Evolutionary conservation across 2,329 filamentous ascomycete species (phyloP).

Genomic region (Rhexocercosporidium sp.): DNA sequence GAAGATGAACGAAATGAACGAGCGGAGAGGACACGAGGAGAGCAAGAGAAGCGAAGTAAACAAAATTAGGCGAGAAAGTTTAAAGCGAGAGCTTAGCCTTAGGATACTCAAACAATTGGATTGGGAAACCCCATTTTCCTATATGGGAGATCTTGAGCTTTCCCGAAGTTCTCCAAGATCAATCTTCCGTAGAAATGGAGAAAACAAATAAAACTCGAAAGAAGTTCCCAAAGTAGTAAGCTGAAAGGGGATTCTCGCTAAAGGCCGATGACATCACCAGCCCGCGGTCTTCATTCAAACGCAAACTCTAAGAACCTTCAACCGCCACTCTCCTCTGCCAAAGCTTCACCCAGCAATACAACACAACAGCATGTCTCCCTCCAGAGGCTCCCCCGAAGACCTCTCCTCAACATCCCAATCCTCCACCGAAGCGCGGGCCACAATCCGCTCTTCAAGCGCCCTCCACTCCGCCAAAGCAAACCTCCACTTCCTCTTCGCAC

Average conservation of each 20-base stretch:
- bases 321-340: not conserved
- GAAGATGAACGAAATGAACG: not conserved
- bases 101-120: not conserved
- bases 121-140: not conserved
- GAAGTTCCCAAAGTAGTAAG: not conserved
- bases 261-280: conserved; percentile 6
- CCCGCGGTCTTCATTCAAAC: not conserved
- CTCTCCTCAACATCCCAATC: conserved; percentile 22
- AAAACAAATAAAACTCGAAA: not conserved
- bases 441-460: conserved; percentile 37
- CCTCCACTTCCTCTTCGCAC: conserved; percentile 39
- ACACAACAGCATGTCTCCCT: conserved; percentile 29
- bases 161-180: not conserved
- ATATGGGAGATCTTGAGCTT: not conserved
- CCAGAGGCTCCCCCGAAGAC: conserved; percentile 22
- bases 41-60: conserved; percentile 8
- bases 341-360: not conserved
- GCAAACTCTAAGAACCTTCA: not conserved
- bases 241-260: not conserved
- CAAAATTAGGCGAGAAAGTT: conserved; percentile 2
- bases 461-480: conserved; percentile 37
- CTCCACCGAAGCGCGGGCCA: conserved; percentile 36
- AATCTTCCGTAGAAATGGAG: not conserved
- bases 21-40: not conserved
- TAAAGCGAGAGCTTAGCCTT: not conserved